phyloP scores from a whole-genome alignment of 2,329 filamentous ascomycete species.

The Alternaria alternata region DNA sequence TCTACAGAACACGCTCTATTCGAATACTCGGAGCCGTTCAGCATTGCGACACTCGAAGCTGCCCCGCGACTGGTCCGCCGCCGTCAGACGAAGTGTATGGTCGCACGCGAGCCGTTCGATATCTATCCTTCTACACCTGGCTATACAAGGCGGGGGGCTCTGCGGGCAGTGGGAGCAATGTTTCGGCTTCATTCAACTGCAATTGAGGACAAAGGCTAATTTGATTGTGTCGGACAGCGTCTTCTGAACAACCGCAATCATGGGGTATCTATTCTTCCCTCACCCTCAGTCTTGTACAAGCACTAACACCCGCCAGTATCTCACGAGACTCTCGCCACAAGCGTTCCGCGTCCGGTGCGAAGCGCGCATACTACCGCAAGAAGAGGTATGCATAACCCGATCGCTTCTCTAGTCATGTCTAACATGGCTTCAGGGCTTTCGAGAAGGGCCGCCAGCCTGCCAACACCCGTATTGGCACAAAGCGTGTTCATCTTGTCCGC shows the following conservation, averaged over 20 bases:
- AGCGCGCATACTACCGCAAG: slow-evolving; percentile 69
- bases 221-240: slow-evolving; percentile 38
- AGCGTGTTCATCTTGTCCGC: slow-evolving; percentile 96
- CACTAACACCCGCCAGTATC: slow-evolving; percentile 72
- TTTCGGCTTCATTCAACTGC: slow-evolving; percentile 19
- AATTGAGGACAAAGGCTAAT: slow-evolving; percentile 37
- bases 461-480: slow-evolving; percentile 98
- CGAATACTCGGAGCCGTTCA: slow-evolving; percentile 16
- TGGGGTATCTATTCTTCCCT: slow-evolving; percentile 56
- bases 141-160: slow-evolving; percentile 6
- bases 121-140: slow-evolving; percentile 23
- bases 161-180: slow-evolving; percentile 13
- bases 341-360: slow-evolving; percentile 98
- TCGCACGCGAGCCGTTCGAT: slow-evolving; percentile 33
- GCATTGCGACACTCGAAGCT: slow-evolving; percentile 30
- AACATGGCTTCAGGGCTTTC: slow-evolving; percentile 90
- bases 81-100: slow-evolving; percentile 25
- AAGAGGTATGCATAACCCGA: slow-evolving; percentile 68
- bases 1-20: slow-evolving; percentile 16
- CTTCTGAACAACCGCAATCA: slow-evolving; percentile 60
- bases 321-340: slow-evolving; percentile 99
- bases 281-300: slow-evolving; percentile 9
- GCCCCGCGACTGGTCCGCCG: slow-evolving; percentile 13
- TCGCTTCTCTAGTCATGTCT: slow-evolving; percentile 70
- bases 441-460: slow-evolving; percentile 99